phyloP scores from a whole-genome alignment of 495 filamentous ascomycete genomes.

The Parathielavia appendiculata region DNA sequence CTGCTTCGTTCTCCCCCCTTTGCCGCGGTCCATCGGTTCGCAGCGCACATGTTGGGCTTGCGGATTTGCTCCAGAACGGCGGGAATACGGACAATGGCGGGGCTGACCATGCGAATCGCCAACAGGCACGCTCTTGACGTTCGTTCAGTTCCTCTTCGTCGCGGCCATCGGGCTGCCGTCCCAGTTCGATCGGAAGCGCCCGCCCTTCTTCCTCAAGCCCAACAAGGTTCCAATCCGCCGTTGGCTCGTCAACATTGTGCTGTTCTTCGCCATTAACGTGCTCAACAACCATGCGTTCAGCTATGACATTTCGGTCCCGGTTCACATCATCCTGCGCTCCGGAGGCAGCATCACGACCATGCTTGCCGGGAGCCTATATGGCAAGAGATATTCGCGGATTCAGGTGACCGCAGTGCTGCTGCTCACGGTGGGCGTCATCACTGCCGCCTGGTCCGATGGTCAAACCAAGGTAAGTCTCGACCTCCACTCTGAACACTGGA shows the following conservation, averaged over 20 bases:
- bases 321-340: constrained; percentile 94
- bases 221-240: constrained; percentile 78
- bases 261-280: constrained; percentile 88
- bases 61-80: neutral
- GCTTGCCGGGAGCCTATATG: constrained; percentile 75
- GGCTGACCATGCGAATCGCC: neutral
- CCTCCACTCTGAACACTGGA: neutral
- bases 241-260: constrained; percentile 81
- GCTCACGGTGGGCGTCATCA: constrained; percentile 79
- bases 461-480: constrained; percentile 60
- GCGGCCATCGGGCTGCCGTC: constrained; percentile 72
- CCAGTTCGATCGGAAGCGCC: constrained; percentile 53
- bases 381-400: constrained; percentile 72
- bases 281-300: constrained; percentile 98
- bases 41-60: neutral
- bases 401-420: constrained; percentile 75
- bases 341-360: constrained; percentile 94
- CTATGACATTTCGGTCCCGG: constrained; percentile 91
- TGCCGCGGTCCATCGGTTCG: neutral
- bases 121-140: constrained; percentile 81
- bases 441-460: constrained; percentile 83
- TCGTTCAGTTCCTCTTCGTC: constrained; percentile 87
- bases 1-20: neutral
- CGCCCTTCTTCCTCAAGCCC: constrained; percentile 63
- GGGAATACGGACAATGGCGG: neutral